Base-by-base conservation (phyloP, 2,329 filamentous ascomycete species). In the Nothopassalora personata region DNA sequence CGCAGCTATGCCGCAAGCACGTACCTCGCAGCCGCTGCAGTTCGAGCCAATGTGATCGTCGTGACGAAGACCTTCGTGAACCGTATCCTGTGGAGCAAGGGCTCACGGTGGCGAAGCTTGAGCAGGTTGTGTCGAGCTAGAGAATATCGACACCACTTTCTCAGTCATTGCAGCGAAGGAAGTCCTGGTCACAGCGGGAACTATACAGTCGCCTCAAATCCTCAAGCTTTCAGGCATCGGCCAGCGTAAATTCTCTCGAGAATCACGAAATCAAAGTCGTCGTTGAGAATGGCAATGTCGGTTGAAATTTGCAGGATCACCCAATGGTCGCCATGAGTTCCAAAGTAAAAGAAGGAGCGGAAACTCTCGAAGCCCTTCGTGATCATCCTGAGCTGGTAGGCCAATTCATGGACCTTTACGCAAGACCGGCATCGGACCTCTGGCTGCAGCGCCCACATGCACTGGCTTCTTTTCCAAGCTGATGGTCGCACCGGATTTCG, bases 161-260 rank as follows among this genome's bases (percentile, higher is more conserved):
- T 57, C 64, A 2, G 68, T 75, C 30, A 65, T 60, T 11, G 73
- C 73, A 5, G 61, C 84, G 84, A 13, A 47, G 30, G 58, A 60
- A 54, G 58, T 60, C 27, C 47, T 60, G 18, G 4, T 77, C 27
- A 79, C 78, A 0, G 77, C 77, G 0, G 82, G 82, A 0, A 71
- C 81, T 2, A 73, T 83, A 54, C 75, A 78, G 58, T 80, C 78
- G 7, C 81, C 82, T 1, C 72, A 79, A 1, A 77, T 84, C 15
- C 75, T 84, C 1, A 77, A 83, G 59, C 73, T 74, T 10, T 83
- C 81, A 0, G 82, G 82, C 0, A 75, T 84, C 15, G 81, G 82
- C 75, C 73, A 77, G 48, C 70, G 73, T 13, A 23, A 46, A 10
- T 4, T 80, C 1, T n/a, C 71, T 81, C 2, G 62, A 71, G 7